A percentile compares a stretch with the other conserved stretches of the same genome.
phyloP scores from a whole-genome alignment of 805 yeast genomes.

The Starmerella kuoi region DNA sequence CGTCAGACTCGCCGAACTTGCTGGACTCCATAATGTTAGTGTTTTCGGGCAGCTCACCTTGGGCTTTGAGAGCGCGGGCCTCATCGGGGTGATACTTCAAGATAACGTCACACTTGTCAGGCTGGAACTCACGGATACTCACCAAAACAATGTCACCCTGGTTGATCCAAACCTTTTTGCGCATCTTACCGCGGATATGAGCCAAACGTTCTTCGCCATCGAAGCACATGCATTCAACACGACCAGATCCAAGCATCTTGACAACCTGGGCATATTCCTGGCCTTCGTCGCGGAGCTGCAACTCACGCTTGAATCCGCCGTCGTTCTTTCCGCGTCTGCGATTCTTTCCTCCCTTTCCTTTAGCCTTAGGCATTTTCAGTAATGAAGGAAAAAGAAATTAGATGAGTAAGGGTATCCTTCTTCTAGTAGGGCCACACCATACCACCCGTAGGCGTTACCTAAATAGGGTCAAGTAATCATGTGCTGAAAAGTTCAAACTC shows the following conservation, averaged over 20 bases:
- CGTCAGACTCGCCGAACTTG: conserved; percentile 93
- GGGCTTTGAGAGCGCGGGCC: conserved; percentile 88
- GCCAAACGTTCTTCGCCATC: conserved; percentile 92
- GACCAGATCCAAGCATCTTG: conserved; percentile 96
- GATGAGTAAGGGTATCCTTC: conserved; percentile 7
- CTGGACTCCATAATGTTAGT: conserved; percentile 97
- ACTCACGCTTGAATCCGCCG: conserved; percentile 85
- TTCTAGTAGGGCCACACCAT: neutral
- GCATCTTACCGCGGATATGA: conserved; percentile 95
- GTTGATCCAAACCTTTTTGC: conserved; percentile 99
- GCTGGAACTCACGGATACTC: conserved; percentile 96
- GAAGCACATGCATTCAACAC: conserved; percentile 89
- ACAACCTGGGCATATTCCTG: conserved; percentile 98
- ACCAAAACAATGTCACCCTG: conserved; percentile 96
- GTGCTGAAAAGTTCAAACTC: too few species aligned
- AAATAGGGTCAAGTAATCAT: conserved; percentile 2
- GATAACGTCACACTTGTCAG: conserved; percentile 94
- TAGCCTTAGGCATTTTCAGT: conserved; percentile 65
- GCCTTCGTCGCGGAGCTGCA: conserved; percentile 83
- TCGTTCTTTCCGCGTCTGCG: conserved; percentile 98
- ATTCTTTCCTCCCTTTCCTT: conserved; percentile 61
- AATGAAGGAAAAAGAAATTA: neutral
- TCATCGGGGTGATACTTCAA: conserved; percentile 95
- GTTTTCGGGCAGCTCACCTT: conserved; percentile 93
- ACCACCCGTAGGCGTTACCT: too few species aligned